Percentiles rank a stretch among this genome's conserved stretches.
Evolutionary conservation across 2,329 filamentous ascomycete genomes (phyloP).

Genomic region (Teratosphaeria epicoccoides): DNA sequence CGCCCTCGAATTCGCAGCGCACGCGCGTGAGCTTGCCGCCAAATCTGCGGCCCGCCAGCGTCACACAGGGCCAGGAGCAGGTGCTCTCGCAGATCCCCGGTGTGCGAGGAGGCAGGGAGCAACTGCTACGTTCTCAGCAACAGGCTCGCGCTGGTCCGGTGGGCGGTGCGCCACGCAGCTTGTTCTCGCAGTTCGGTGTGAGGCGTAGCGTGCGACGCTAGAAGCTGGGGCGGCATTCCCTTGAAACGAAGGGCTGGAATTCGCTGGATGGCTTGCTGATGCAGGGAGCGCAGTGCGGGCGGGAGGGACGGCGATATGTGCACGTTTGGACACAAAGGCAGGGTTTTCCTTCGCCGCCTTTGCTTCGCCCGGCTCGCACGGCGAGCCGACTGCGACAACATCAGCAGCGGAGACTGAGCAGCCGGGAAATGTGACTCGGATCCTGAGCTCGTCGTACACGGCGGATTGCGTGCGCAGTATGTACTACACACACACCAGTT

Average conservation of each 20-base stretch:
- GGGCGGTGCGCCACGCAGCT: background rate
- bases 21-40: constrained; percentile 13
- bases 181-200: background rate
- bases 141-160: background rate
- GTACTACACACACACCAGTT: background rate
- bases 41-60: background rate
- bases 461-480: background rate
- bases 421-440: no score
- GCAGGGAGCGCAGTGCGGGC: background rate
- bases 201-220: background rate
- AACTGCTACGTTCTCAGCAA: background rate
- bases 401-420: background rate
- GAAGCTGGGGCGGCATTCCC: no score
- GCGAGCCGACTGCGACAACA: no score
- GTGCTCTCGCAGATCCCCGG: constrained; percentile 17
- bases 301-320: no score
- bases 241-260: no score
- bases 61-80: constrained; percentile 1
- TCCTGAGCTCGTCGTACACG: background rate
- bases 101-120: constrained; percentile 13
- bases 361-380: no score
- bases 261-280: background rate
- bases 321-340: no score
- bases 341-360: no score
- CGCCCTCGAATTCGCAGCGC: constrained; percentile 1